Evolutionary conservation across 805 yeast species (phyloP).

Genomic region (Candida nonsorbophila): DNA sequence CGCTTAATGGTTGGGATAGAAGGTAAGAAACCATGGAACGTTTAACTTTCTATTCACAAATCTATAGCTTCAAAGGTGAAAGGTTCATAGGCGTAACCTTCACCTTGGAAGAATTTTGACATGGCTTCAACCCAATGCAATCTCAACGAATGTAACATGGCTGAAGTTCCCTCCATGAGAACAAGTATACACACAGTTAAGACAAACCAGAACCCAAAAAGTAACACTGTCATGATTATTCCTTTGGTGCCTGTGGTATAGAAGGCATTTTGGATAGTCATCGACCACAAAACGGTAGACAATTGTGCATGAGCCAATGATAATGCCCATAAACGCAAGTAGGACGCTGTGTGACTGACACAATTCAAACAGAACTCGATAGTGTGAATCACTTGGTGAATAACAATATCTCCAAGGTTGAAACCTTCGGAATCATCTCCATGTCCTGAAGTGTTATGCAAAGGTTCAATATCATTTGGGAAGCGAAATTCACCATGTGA

Average conservation of each 20-base stretch:
- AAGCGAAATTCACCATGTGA: constrained; percentile 21
- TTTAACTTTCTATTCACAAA: constrained; percentile 1
- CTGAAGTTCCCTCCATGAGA: constrained; percentile 81
- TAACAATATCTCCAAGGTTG: constrained; percentile 62
- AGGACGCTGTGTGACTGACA: constrained; percentile 77
- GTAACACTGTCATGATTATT: constrained; percentile 49
- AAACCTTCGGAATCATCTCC: constrained; percentile 32
- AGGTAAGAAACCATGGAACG: not conserved
- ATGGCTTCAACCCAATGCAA: constrained; percentile 81
- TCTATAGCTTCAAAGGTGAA: constrained; percentile 39
- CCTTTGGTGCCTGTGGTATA: constrained; percentile 51
- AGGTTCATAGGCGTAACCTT: constrained; percentile 65
- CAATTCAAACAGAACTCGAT: constrained; percentile 77
- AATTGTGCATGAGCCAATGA: constrained; percentile 78
- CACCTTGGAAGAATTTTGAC: constrained; percentile 78
- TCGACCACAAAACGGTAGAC: constrained; percentile 68
- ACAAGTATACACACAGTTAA: constrained; percentile 66
- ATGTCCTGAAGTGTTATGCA: constrained; percentile 28
- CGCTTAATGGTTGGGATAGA: too few species aligned
- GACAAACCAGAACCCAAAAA: constrained; percentile 73
- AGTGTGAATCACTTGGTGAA: constrained; percentile 76
- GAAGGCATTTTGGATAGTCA: constrained; percentile 66
- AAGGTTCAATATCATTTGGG: constrained; percentile 38
- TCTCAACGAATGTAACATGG: constrained; percentile 73
- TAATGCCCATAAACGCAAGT: constrained; percentile 72